Conservation (phyloP, 352 stramenopile genomes). For the Aphanomyces stellatus region DNA sequence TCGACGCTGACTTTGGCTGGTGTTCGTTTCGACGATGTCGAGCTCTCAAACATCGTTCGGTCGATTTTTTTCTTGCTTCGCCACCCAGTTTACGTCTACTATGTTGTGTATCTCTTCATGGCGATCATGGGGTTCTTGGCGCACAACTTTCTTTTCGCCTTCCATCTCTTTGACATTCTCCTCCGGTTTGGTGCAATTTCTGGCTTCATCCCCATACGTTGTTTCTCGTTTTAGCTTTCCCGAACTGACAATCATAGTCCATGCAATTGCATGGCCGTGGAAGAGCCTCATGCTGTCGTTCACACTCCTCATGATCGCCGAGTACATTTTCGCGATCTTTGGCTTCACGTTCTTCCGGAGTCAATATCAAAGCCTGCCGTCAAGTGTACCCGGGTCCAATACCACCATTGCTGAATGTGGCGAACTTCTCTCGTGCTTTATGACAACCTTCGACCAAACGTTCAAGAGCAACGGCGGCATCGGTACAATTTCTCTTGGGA, state of each 20-base stretch:
- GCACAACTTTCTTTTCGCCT: constrained; percentile 11
- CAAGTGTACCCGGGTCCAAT: background rate
- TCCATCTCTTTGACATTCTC: constrained; percentile 13
- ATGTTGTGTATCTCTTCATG: constrained; percentile 10
- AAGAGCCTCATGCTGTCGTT: constrained; percentile 6
- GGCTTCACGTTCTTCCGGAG: constrained; percentile 9
- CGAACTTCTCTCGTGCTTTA: background rate
- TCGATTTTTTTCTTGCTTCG: constrained; percentile 3
- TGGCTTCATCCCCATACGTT: background rate
- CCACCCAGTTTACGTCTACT: constrained; percentile 9
- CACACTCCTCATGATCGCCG: constrained; percentile 5
- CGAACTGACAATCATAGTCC: constrained; percentile 11
- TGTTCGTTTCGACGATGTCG: background rate
- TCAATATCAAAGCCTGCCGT: background rate
- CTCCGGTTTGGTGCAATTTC: background rate
- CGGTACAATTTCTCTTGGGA: background rate
- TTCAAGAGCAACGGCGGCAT: constrained; percentile 14
- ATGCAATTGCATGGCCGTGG: background rate
- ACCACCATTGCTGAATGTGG: background rate
- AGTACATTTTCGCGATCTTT: constrained; percentile 13
- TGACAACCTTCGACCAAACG: constrained; percentile 11
- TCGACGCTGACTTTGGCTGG: background rate
- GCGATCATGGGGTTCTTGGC: background rate
- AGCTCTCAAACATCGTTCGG: background rate
- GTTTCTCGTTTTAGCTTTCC: constrained; percentile 1